Conservation (phyloP, 2,329 filamentous ascomycete species). For the Zalaria sp. region DNA sequence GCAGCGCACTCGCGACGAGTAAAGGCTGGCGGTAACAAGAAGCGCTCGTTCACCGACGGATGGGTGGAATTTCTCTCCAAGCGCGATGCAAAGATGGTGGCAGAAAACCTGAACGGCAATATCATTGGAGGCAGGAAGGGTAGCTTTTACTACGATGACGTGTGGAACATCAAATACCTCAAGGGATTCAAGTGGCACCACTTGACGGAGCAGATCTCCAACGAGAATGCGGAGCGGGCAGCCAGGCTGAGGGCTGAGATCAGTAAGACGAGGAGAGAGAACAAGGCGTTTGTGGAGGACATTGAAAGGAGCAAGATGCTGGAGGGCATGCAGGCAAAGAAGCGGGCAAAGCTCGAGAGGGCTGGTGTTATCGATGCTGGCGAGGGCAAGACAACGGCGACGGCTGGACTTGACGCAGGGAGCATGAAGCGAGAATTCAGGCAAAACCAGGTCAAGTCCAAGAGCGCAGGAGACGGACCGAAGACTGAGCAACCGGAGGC, state of each 20-base stretch:
- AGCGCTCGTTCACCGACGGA: slow-evolving; percentile 66
- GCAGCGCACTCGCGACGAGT: slow-evolving; percentile 52
- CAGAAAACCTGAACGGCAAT: slow-evolving; percentile 61
- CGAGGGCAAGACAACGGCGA: slow-evolving; percentile 9
- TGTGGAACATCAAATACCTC: slow-evolving; percentile 74
- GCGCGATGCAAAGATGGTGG: slow-evolving; percentile 61
- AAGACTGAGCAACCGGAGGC: slow-evolving; percentile 35
- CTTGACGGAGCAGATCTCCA: slow-evolving; percentile 61
- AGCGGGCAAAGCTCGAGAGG: slow-evolving; percentile 41
- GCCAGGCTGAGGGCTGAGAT: slow-evolving; percentile 68
- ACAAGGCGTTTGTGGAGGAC: slow-evolving; percentile 67
- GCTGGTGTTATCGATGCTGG: slow-evolving; percentile 17
- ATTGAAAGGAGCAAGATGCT: slow-evolving; percentile 69
- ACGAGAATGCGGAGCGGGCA: slow-evolving; percentile 67
- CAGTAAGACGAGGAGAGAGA: slow-evolving; percentile 59
- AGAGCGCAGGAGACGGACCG: slow-evolving; percentile 15
- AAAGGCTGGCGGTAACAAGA: slow-evolving; percentile 66
- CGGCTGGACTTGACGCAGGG: slow-evolving; percentile 8
- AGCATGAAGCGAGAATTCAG: slow-evolving; percentile 40
- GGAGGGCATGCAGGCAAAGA: slow-evolving; percentile 48
- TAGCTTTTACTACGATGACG: slow-evolving; percentile 69
- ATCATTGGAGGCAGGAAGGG: slow-evolving; percentile 76
- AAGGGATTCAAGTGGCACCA: slow-evolving; percentile 70
- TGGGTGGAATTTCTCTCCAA: slow-evolving; percentile 76
- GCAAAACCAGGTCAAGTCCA: slow-evolving; percentile 47